A percentile compares a stretch with the other conserved stretches of the same genome.
phyloP scores from a whole-genome alignment of 1,284 basidiomycete genomes.

The Naganishia cerealis region DNA sequence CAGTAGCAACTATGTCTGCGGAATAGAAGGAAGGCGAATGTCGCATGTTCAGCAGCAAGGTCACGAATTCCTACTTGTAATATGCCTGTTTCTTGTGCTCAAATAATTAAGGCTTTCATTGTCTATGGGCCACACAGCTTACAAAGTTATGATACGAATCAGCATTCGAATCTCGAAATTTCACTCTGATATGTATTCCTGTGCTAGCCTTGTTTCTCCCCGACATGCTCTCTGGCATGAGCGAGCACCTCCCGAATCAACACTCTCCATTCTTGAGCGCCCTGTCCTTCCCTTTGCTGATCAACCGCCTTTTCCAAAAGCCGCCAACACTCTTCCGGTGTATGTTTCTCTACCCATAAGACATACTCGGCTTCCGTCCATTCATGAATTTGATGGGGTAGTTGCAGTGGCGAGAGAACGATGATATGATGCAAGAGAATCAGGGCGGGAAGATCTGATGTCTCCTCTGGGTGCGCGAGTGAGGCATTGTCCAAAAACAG shows the following conservation, averaged over 20 bases:
- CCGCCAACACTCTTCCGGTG: constrained; percentile 41
- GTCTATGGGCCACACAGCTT: background rate
- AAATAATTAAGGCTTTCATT: too few relatives aligned
- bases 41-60: too few relatives aligned
- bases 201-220: background rate
- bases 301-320: constrained; percentile 49
- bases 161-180: too few relatives aligned
- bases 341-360: constrained; percentile 51
- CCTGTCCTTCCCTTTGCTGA: constrained; percentile 41
- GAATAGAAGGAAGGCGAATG: too few relatives aligned
- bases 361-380: constrained; percentile 88
- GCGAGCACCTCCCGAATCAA: constrained; percentile 45
- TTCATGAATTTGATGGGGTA: constrained; percentile 81
- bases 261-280: constrained; percentile 36
- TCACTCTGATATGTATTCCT: background rate
- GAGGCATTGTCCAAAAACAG: constrained; percentile 77
- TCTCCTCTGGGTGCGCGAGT: constrained; percentile 66
- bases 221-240: constrained; percentile 39
- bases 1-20: too few relatives aligned
- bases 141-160: background rate
- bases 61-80: too few relatives aligned
- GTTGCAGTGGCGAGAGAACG: constrained; percentile 77
- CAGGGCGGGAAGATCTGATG: constrained; percentile 70
- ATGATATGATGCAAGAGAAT: constrained; percentile 87
- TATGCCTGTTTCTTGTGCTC: too few relatives aligned